A percentile compares a stretch with the other conserved stretches of the same genome.
Conservation (phyloP, 306 rosid genomes). For the Luffa acutangula region DNA sequence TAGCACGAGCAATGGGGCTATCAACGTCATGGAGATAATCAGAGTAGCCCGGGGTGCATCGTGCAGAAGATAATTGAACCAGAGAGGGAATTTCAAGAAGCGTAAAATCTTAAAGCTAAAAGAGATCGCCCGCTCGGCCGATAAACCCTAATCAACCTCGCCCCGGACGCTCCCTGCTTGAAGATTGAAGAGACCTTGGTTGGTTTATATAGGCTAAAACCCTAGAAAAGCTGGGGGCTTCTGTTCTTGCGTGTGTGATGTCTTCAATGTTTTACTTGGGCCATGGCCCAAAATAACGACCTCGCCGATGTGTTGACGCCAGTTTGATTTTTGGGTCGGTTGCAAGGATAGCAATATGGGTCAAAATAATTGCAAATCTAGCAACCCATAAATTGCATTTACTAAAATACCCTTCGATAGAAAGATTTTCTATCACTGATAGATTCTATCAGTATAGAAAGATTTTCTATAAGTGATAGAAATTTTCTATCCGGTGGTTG, state of each 20-base stretch:
- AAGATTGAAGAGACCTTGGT: not conserved
- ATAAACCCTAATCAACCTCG: not conserved
- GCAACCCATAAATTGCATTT: no score
- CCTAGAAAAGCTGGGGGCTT: not conserved
- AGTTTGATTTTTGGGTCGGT: not conserved
- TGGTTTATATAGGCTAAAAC: not conserved
- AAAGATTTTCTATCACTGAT: no score
- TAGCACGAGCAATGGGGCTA: slow-evolving; percentile 62
- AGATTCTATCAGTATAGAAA: no score
- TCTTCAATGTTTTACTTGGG: not conserved
- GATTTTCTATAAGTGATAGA: no score
- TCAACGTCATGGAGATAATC: slow-evolving; percentile 24
- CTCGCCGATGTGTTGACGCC: not conserved
- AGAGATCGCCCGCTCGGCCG: no score
- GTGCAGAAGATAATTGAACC: slow-evolving; percentile 11
- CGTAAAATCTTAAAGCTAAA: not conserved
- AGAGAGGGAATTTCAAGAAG: not conserved
- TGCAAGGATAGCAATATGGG: no score
- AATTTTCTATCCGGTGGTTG: no score
- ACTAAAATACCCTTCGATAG: no score
- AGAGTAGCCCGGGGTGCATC: slow-evolving; percentile 55
- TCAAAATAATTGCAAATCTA: no score
- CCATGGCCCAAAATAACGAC: not conserved
- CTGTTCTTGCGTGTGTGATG: not conserved
- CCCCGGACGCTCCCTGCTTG: not conserved